Evolutionary conservation across 495 filamentous ascomycete genomes (phyloP).

Genomic region (Xylaria nigripes): DNA sequence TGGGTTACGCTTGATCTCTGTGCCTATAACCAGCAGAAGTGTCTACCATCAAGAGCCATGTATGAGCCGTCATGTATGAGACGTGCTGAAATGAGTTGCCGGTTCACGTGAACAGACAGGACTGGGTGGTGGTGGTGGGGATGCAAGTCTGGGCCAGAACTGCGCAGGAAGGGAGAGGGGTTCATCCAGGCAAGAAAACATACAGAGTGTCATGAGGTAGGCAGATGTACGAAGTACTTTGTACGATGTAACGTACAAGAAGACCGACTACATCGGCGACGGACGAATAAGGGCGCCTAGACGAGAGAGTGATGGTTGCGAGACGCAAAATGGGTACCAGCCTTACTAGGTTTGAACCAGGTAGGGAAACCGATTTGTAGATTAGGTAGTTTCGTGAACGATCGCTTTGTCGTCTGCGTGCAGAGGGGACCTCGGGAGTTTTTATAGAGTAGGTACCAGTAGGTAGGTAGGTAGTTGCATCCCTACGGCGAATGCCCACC

Average conservation of each 20-base stretch:
- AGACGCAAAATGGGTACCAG: no score
- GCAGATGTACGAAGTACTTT: neutral
- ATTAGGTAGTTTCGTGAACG: neutral
- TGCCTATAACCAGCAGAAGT: constrained; percentile 8
- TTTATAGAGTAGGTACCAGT: no score
- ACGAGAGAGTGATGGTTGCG: no score
- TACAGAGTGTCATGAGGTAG: constrained; percentile 2
- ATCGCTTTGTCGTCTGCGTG: no score
- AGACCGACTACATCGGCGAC: no score
- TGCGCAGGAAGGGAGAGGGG: constrained; percentile 1
- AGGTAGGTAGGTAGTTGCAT: no score
- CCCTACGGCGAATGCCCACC: no score
- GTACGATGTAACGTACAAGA: no score
- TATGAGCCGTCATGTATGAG: neutral
- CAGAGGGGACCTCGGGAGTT: neutral
- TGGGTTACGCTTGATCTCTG: neutral
- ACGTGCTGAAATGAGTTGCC: neutral
- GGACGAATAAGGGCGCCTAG: no score
- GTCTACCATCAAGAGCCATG: constrained; percentile 6
- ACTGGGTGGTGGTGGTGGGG: neutral
- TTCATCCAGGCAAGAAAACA: neutral
- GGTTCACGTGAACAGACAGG: constrained; percentile 5
- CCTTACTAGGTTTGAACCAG: no score
- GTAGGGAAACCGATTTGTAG: no score
- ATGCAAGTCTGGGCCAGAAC: neutral